phyloP scores from a whole-genome alignment of 352 stramenopile species.

The Globisporangium orthogonon region DNA sequence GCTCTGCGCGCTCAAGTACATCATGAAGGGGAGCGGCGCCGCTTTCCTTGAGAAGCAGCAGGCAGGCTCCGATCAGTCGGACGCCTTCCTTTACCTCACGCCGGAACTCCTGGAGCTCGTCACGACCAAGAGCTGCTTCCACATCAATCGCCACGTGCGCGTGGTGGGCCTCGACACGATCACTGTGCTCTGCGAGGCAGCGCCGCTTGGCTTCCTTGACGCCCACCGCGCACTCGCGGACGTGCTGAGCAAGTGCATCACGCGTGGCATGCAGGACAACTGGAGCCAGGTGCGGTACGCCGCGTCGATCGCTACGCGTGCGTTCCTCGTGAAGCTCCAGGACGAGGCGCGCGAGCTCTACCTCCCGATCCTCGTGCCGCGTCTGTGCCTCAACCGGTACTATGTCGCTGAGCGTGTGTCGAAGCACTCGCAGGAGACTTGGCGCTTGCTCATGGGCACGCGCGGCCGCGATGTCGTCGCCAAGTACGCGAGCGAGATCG shows the following conservation, averaged over 20 bases:
- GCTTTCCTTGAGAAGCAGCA: conserved; percentile 41
- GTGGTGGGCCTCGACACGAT: conserved; percentile 85
- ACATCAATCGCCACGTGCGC: conserved; percentile 95
- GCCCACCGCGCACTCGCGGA: conserved; percentile 36
- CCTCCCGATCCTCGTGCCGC: conserved; percentile 81
- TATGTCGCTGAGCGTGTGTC: conserved; percentile 96
- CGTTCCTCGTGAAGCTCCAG: conserved; percentile 82
- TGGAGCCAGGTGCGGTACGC: conserved; percentile 97
- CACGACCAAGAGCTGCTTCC: conserved; percentile 78
- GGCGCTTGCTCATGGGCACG: conserved; percentile 86
- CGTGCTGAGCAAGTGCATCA: conserved; percentile 51
- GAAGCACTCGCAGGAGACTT: conserved; percentile 95
- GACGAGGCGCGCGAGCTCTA: conserved; percentile 46
- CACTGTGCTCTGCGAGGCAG: conserved; percentile 45
- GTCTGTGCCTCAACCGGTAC: conserved; percentile 96
- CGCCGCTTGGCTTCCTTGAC: conserved; percentile 42
- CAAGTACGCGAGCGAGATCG: conserved; percentile 84
- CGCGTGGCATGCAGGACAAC: conserved; percentile 91
- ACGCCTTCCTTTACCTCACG: conserved; percentile 56
- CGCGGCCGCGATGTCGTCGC: conserved; percentile 81
- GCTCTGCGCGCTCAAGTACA: conserved; percentile 79
- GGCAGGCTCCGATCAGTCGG: conserved; percentile 1
- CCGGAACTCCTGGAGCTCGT: conserved; percentile 57
- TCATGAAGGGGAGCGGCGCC: conserved; percentile 72
- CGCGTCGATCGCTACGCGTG: conserved; percentile 87